Base-by-base conservation (phyloP, 331 rosid genomes). In the Stylosanthes scabra region DNA sequence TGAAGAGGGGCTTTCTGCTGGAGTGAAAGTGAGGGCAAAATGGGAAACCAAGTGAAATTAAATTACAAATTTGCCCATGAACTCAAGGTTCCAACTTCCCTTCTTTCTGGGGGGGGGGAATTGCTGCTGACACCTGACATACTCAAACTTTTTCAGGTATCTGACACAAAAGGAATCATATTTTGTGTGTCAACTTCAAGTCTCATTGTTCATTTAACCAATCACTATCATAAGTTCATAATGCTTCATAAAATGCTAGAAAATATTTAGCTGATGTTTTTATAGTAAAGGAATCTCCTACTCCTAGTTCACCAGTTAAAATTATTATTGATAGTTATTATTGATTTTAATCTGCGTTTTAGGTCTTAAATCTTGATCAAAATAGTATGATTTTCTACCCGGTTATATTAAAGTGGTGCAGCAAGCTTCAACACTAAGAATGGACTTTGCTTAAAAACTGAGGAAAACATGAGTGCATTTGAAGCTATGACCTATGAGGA, bases 391-490 rank as follows among this genome's bases (percentile, higher is more conserved):
- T 55, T 42, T 58, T 58, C 3, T 50, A 44, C 16, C 27, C 11
- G 14, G 46, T 29, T 71, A 56, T 3, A 14, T 14, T 49, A 68
- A 72, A 74, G 45, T 16, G 47, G 59, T 20, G 4, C 37, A 25
- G 61, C 71, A 84, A 72, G 47, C 88, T 85, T 85, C 59, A 76
- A 76, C 70, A 55, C 68, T 20, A 83, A 83, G 86, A 27, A 57
- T 82, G 55, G 14, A 55, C 76, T 46, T 86, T 77, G 89, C 89
- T 88, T 88, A n/a, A 28, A 74, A 74, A 71, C 34, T 54, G 63
- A 76, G 80, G 5, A 13, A 12, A 75, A 74, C 68, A 71, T 59
- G 80, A 78, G 87, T 83, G 71, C 29, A 20, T 58, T 55, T 55
- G 61, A 88, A 85, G 86, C 82, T 64, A 65, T 13, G 5, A 16